Evolutionary conservation across 2,329 filamentous ascomycete species (phyloP).

Genomic region (Alternaria consortialis): DNA sequence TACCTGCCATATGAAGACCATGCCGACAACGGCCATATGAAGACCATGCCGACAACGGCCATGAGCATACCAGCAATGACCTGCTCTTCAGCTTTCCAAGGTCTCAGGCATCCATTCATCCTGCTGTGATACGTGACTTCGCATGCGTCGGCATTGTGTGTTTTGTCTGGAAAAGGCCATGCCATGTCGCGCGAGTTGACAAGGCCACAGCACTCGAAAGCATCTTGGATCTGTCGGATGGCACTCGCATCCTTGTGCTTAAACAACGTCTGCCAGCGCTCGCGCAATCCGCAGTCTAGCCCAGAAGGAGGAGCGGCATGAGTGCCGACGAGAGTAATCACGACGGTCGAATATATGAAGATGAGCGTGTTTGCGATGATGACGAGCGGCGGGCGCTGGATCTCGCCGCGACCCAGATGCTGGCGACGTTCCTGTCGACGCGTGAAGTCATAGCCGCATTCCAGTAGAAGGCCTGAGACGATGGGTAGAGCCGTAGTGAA

Average conservation of each 20-base stretch:
- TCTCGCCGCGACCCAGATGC: slow-evolving; percentile 44
- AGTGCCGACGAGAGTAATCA: slow-evolving; percentile 58
- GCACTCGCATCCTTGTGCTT: slow-evolving; percentile 58
- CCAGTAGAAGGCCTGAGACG: slow-evolving; percentile 55
- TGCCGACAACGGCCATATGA: slow-evolving; percentile 58
- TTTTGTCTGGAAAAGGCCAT: slow-evolving; percentile 66
- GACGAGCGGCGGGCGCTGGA: slow-evolving; percentile 46
- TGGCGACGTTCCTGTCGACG: slow-evolving; percentile 42
- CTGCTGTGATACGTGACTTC: slow-evolving; percentile 56
- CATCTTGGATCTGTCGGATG: slow-evolving; percentile 70
- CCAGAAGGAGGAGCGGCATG: slow-evolving; percentile 51
- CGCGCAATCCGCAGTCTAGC: slow-evolving; percentile 64
- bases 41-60: slow-evolving; percentile 54
- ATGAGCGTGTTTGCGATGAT: slow-evolving; percentile 52
- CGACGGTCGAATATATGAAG: slow-evolving; percentile 53
- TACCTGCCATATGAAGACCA: slow-evolving; percentile 49
- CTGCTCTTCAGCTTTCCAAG: slow-evolving; percentile 67
- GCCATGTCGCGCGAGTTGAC: slow-evolving; percentile 65
- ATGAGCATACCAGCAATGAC: slow-evolving; percentile 65
- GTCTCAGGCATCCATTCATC: slow-evolving; percentile 58
- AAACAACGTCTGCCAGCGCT: slow-evolving; percentile 66
- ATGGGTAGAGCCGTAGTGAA: slow-evolving; percentile 55
- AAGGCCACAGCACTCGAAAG: slow-evolving; percentile 73
- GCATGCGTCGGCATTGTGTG: slow-evolving; percentile 54
- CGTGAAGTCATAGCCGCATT: slow-evolving; percentile 50